Evolutionary conservation across 2,329 filamentous ascomycete species (phyloP).

Genomic region (Gyromitra esculenta): DNA sequence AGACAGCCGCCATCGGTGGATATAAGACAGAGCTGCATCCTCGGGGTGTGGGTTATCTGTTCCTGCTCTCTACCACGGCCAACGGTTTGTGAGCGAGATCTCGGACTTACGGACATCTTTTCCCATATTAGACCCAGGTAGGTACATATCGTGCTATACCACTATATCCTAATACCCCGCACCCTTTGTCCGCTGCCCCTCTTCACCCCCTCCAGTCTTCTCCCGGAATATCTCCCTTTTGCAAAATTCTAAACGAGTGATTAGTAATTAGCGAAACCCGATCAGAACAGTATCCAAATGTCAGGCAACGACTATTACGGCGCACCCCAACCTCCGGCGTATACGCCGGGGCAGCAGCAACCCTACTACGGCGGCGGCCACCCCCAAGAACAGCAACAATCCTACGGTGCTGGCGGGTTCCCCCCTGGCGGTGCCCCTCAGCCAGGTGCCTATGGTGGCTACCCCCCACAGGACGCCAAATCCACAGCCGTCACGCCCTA

Average conservation of each 20-base stretch:
- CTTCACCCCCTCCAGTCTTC: not conserved
- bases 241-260: not conserved
- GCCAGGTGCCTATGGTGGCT: constrained; percentile 23
- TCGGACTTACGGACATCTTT: not conserved
- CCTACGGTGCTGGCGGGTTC: not conserved
- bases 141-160: not conserved
- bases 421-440: constrained; percentile 40
- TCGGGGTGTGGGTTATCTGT: not conserved
- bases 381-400: constrained; percentile 30
- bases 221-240: not conserved
- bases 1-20: not conserved
- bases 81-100: constrained; percentile 1
- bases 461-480: constrained; percentile 34
- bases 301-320: constrained; percentile 48
- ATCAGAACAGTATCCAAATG: constrained; percentile 24
- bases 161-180: constrained; percentile 40
- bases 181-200: constrained; percentile 3
- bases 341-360: constrained; percentile 31
- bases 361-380: constrained; percentile 26
- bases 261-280: constrained; percentile 8
- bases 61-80: constrained; percentile 1
- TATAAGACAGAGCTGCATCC: constrained; percentile 29
- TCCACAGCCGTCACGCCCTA: constrained; percentile 26
- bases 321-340: constrained; percentile 40
- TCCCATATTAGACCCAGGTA: constrained; percentile 7